Base-by-base conservation (phyloP, 1,284 basidiomycete genomes). In the Trametes versicolor region DNA sequence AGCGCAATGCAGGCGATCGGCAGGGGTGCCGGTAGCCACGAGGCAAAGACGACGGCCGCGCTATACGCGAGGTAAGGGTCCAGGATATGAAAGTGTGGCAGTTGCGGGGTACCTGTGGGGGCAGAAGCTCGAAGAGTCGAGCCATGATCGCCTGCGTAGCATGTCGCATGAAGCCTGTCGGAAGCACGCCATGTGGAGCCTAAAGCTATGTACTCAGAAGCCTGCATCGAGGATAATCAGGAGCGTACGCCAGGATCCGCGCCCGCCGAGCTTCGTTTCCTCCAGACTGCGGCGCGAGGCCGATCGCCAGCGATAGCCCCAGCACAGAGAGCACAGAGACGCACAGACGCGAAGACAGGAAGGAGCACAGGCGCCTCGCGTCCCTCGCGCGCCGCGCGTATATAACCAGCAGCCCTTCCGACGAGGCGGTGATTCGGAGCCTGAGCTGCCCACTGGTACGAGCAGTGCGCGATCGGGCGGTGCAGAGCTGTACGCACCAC, bases 261-360 rank as follows among this genome's bases (percentile, higher is more conserved):
- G 29, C 29, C 29, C 4, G 3, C 8, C 29, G 29, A 32, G 29
- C 29, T 32, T 32, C 29, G 29, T 32, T 8, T 32, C 29, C 29
- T 32, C 29, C 29, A 32, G 29, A 32, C 29, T 32, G 29, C 29
- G 29, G 29, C 29, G 29, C 29, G 29, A 32, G 29, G 41, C 8
- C 41, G 41, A 43, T 43, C 41, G 3, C 41, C 41, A 43, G 17
- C 4, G 15, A 17, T 2, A 12, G 10, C 37, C 37, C 15, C 15
- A 43, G 41, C 41, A 43, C 41, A 43, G 41, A 43, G 41, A 43
- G 41, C 41, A 43, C 41, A 43, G 41, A 43, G 41, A 43, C 41
- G 41, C 41, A 17, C 41, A 43, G 41, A 43, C 41, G 41, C 19
- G 41, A 43, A 43, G 41, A 17, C 37, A 39, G 2, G 19, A 17